Conservation (phyloP, 2,329 filamentous ascomycete genomes). For the Ceratocystis eucalypticola region DNA sequence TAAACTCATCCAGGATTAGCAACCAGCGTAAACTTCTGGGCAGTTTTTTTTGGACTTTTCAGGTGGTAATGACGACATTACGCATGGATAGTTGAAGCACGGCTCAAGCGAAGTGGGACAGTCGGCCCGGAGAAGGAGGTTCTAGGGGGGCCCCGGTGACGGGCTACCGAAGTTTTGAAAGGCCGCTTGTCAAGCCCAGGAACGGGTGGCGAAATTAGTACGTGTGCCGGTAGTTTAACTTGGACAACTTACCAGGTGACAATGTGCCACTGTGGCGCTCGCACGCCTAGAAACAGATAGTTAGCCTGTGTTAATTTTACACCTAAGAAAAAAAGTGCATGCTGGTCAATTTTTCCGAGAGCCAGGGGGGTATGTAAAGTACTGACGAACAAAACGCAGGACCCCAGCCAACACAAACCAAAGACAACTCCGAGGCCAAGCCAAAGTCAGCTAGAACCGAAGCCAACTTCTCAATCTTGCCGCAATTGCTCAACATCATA, state of each 20-base stretch:
- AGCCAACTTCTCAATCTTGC: slow-evolving; percentile 5
- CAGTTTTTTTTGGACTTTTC: slow-evolving; percentile 14
- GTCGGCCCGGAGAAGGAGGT: slow-evolving; percentile 18
- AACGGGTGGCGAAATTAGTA: slow-evolving; percentile 17
- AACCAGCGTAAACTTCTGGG: slow-evolving; percentile 5
- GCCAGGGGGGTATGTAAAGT: neutral
- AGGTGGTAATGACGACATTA: slow-evolving; percentile 15
- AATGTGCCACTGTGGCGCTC: slow-evolving; percentile 18
- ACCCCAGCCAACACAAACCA: neutral
- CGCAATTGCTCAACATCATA: slow-evolving; percentile 11
- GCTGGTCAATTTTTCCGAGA: slow-evolving; percentile 14
- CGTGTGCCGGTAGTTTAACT: neutral
- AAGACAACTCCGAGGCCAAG: neutral
- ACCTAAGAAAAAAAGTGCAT: slow-evolving; percentile 9
- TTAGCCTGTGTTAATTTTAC: slow-evolving; percentile 6
- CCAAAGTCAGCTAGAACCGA: neutral
- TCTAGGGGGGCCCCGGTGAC: slow-evolving; percentile 16
- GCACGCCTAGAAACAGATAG: neutral
- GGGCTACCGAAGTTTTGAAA: slow-evolving; percentile 16
- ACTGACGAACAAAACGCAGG: neutral
- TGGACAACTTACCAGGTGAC: slow-evolving; percentile 2
- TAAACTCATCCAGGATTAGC: slow-evolving; percentile 16
- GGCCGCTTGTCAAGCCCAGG: slow-evolving; percentile 15
- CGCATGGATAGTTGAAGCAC: slow-evolving; percentile 17
- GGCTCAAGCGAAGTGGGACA: slow-evolving; percentile 19